A percentile compares a stretch with the other conserved stretches of the same genome.
Evolutionary conservation across 2,329 filamentous ascomycete species (phyloP).

Genomic region (Kalmusia sp.): DNA sequence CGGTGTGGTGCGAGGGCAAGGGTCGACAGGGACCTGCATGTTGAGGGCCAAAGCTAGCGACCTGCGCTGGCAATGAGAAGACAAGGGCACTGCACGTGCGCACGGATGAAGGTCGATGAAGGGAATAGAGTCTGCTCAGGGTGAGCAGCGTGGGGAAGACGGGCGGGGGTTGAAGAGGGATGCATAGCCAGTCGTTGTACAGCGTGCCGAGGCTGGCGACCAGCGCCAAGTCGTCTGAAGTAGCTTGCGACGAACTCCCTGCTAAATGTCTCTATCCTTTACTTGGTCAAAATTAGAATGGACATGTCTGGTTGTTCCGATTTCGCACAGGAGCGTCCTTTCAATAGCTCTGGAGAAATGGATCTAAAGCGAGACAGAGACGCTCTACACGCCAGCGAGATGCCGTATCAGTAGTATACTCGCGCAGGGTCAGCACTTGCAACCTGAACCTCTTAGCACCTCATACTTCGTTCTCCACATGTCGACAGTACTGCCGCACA

Average conservation of each 20-base stretch:
- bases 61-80: conserved; percentile 1
- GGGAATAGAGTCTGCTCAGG: not conserved
- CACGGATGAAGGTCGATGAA: not conserved
- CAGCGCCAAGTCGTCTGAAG: not conserved
- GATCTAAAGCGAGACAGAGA: too few species aligned
- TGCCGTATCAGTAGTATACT: too few species aligned
- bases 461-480: too few species aligned
- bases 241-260: not conserved
- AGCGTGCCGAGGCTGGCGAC: not conserved
- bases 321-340: too few species aligned
- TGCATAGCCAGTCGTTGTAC: conserved; percentile 2
- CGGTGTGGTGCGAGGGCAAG: not conserved
- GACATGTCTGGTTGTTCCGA: too few species aligned
- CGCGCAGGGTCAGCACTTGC: too few species aligned
- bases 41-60: not conserved
- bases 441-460: too few species aligned
- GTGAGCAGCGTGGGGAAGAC: not conserved
- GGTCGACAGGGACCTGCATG: conserved; percentile 9
- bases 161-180: conserved; percentile 5
- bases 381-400: too few species aligned
- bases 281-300: too few species aligned
- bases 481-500: too few species aligned
- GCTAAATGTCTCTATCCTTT: not conserved
- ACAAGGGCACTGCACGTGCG: conserved; percentile 1
- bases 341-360: too few species aligned